A percentile compares a stretch with the other conserved stretches of the same genome.
phyloP scores from a whole-genome alignment of 1,284 basidiomycete species.

The Pterulicium gracile region DNA sequence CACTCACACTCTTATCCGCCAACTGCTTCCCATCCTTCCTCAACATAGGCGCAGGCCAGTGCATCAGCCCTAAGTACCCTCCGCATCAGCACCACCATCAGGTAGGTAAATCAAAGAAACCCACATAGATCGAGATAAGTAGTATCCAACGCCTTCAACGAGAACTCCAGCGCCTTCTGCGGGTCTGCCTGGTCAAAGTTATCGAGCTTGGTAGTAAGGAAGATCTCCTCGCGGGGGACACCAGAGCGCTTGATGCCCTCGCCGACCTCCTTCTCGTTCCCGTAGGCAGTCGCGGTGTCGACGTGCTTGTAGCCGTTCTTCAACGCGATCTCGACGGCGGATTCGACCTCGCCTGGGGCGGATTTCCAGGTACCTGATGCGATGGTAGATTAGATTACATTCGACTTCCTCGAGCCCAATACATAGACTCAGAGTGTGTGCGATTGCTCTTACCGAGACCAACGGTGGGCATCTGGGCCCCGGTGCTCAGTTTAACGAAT shows the following conservation, averaged over 20 bases:
- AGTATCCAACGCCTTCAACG: slow-evolving; percentile 59
- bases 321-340: slow-evolving; percentile 65
- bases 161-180: slow-evolving; percentile 63
- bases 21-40: slow-evolving; percentile 11
- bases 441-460: slow-evolving; percentile 47
- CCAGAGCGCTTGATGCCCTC: slow-evolving; percentile 33
- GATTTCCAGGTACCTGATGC: slow-evolving; percentile 66
- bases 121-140: slow-evolving; percentile 72
- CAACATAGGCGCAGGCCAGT: background rate
- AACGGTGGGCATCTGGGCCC: slow-evolving; percentile 61
- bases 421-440: too few relatives aligned
- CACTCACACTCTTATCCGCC: slow-evolving; percentile 31
- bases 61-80: background rate
- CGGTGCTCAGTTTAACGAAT: slow-evolving; percentile 59
- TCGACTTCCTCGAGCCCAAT: too few relatives aligned
- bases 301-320: slow-evolving; percentile 71
- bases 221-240: slow-evolving; percentile 74
- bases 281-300: slow-evolving; percentile 55
- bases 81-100: background rate
- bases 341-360: slow-evolving; percentile 66
- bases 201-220: slow-evolving; percentile 80
- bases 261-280: background rate
- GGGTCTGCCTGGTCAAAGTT: slow-evolving; percentile 56
- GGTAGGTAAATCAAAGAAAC: background rate
- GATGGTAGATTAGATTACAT: background rate